phyloP scores from a whole-genome alignment of 176 grass and related monocot genomes.

The Puya raimondii region DNA sequence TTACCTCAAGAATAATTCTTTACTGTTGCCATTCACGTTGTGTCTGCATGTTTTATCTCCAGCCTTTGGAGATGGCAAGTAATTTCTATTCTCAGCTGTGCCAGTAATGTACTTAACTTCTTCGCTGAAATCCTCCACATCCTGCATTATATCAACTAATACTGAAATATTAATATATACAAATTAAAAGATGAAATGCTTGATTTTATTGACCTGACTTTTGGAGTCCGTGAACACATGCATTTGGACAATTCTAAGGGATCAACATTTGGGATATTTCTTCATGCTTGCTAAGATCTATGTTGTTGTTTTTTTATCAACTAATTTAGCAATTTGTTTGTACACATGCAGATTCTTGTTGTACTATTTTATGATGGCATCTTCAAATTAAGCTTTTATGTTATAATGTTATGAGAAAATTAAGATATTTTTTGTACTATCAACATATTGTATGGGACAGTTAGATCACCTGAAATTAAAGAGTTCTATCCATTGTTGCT shows the following conservation, averaged over 20 bases:
- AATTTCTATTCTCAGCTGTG: conserved; percentile 1
- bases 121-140: conserved; percentile 21
- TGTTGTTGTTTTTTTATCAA: neutral
- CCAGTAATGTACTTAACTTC: conserved; percentile 26
- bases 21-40: conserved; percentile 15
- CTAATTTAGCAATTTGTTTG: no score
- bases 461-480: no score
- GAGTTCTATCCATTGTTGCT: neutral
- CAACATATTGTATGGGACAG: no score
- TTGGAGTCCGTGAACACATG: neutral
- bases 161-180: conserved; percentile 21
- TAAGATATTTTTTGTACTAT: no score
- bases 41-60: conserved; percentile 11
- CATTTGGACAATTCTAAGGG: neutral
- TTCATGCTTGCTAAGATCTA: neutral
- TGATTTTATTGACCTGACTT: conserved; percentile 3
- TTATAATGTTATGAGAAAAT: no score
- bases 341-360: no score
- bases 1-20: conserved; percentile 30
- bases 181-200: conserved; percentile 20
- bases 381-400: no score
- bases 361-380: no score
- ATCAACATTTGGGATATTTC: neutral
- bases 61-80: neutral
- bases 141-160: conserved; percentile 34